Percentiles rank a stretch among this genome's conserved stretches.
phyloP scores from a whole-genome alignment of 179 eudicot species.

The Gypsophila paniculata region DNA sequence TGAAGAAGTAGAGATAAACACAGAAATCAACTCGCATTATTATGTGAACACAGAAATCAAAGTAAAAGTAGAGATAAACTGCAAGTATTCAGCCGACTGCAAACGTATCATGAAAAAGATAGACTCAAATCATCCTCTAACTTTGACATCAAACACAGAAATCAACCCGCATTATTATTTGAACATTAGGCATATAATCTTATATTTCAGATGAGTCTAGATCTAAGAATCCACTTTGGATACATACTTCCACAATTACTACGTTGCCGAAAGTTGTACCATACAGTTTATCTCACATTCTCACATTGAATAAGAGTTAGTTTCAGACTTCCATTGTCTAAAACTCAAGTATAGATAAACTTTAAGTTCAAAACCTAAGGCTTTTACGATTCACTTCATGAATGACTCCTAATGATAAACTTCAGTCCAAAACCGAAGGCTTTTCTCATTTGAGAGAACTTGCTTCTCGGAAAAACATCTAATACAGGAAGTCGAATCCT shows the following conservation, averaged over 20 bases:
- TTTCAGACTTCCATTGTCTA: background rate
- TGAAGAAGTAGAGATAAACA: too few relatives aligned
- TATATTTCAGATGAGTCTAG: too few relatives aligned
- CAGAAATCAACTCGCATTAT: too few relatives aligned
- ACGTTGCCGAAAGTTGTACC: background rate
- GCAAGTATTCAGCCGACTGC: background rate
- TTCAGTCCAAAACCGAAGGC: background rate
- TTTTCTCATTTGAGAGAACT: background rate
- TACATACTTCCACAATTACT: too few relatives aligned
- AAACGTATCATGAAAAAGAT: background rate
- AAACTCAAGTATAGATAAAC: background rate
- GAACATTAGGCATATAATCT: background rate
- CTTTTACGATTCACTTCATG: background rate
- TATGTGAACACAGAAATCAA: too few relatives aligned
- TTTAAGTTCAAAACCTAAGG: background rate
- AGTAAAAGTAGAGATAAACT: background rate
- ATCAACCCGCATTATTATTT: background rate
- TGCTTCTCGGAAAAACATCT: background rate
- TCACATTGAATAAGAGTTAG: background rate
- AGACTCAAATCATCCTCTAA: background rate
- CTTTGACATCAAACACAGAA: constrained; percentile 1
- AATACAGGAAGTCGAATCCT: background rate
- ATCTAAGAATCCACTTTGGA: too few relatives aligned
- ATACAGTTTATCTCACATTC: background rate
- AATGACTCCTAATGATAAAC: background rate